A percentile compares a stretch with the other conserved stretches of the same genome.
Evolutionary conservation across 139 green algal species (phyloP).

Genomic region (Chlamydomonas applanata): DNA sequence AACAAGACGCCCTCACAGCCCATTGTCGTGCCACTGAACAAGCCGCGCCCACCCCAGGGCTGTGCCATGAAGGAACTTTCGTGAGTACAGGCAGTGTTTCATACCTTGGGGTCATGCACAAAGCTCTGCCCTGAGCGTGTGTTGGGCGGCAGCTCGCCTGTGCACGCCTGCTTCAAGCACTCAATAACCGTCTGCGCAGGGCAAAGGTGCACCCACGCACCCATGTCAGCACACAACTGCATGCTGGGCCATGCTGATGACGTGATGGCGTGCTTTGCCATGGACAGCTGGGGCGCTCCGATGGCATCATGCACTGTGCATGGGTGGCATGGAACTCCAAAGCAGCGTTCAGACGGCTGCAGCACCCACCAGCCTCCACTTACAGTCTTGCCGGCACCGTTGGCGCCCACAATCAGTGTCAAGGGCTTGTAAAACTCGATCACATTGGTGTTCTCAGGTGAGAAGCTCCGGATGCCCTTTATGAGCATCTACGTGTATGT

Average conservation of each 20-base stretch:
- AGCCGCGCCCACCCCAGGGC: no score
- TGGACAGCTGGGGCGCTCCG: not conserved
- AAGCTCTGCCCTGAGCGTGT: constrained; percentile 83
- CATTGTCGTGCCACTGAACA: no score
- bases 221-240: not conserved
- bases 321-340: no score
- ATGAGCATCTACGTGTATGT: constrained; percentile 81
- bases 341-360: no score
- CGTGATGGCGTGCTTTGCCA: not conserved
- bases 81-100: no score
- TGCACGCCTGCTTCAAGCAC: constrained; percentile 92
- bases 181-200: constrained; percentile 96
- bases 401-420: constrained; percentile 95
- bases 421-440: constrained; percentile 95
- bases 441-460: constrained; percentile 79
- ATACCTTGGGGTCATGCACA: constrained; percentile 80
- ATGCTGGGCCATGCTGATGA: not conserved
- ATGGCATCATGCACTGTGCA: not conserved
- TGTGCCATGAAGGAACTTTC: no score
- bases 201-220: no score
- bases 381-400: constrained; percentile 97
- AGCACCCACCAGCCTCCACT: not conserved
- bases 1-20: no score
- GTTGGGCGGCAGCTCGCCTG: constrained; percentile 94
- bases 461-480: constrained; percentile 95